Percentiles rank a stretch among this genome's conserved stretches.
These are phyloP conservation scores for Punctularia strigosozonata DNA, from an alignment of 768 basidiomycete species.

Conservation along the genomic window DNA sequence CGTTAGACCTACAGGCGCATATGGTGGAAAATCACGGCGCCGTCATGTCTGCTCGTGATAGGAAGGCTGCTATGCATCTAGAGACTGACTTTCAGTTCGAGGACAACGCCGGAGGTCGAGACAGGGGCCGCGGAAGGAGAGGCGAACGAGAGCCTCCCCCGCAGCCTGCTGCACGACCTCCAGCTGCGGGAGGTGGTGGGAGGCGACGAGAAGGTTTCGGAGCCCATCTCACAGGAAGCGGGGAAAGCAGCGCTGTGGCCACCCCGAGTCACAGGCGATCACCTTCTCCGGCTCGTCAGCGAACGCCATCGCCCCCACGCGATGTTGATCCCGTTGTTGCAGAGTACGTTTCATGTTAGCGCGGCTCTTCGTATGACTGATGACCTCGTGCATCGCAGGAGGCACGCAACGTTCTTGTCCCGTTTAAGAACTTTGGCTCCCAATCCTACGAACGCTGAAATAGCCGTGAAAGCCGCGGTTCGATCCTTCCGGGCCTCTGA, in stretches of 20 bases:
- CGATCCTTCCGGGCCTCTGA: conserved; percentile 73
- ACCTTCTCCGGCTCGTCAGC: conserved; percentile 18
- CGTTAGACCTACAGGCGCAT: conserved; percentile 86
- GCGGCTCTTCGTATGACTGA: background rate
- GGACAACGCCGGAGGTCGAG: conserved; percentile 35
- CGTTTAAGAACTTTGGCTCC: conserved; percentile 49
- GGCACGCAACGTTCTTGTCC: conserved; percentile 50
- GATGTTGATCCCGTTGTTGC: conserved; percentile 42
- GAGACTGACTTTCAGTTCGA: conserved; percentile 58
- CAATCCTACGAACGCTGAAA: conserved; percentile 43
- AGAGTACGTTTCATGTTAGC: conserved; percentile 31
- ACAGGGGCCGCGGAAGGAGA: conserved; percentile 30
- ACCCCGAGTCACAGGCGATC: too few species aligned
- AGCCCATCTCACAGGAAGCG: conserved; percentile 41
- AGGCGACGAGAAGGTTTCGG: conserved; percentile 56
- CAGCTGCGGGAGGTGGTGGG: conserved; percentile 17
- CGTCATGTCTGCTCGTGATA: conserved; percentile 60
- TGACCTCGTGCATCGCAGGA: conserved; percentile 29
- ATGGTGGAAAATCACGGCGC: conserved; percentile 75
- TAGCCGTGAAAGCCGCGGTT: conserved; percentile 62
- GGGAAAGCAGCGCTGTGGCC: too few species aligned
- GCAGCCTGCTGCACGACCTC: conserved; percentile 10
- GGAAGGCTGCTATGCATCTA: conserved; percentile 55
- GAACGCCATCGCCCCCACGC: conserved; percentile 20
- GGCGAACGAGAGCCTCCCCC: conserved; percentile 38